phyloP scores from a whole-genome alignment of 345 rosid genomes.

The Eucalyptus grandis region DNA sequence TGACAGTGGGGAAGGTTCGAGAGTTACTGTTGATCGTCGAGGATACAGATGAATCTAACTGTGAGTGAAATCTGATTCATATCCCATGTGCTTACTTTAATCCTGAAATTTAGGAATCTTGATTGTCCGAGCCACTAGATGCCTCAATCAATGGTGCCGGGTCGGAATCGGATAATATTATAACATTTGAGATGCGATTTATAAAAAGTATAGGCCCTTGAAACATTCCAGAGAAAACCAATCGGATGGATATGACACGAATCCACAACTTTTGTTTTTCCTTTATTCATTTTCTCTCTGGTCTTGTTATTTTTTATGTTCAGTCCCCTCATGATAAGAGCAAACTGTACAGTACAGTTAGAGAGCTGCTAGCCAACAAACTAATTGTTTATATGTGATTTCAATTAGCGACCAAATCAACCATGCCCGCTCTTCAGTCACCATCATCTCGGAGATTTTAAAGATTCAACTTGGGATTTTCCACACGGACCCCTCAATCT shows the following conservation, averaged over 20 bases:
- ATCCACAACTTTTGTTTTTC: background rate
- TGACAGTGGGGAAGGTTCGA: background rate
- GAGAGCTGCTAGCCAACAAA: background rate
- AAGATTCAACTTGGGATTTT: constrained; percentile 79
- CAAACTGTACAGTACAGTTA: background rate
- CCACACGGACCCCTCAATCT: constrained; percentile 73
- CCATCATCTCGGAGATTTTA: constrained; percentile 13
- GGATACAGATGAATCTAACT: background rate
- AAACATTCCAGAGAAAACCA: background rate
- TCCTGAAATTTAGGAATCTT: background rate
- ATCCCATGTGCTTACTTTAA: background rate
- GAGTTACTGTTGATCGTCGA: background rate
- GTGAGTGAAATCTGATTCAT: background rate
- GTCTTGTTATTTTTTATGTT: background rate
- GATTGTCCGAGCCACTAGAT: background rate
- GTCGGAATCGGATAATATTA: background rate
- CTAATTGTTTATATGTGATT: background rate
- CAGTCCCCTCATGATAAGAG: background rate
- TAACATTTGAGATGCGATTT: background rate
- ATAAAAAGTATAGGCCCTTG: background rate
- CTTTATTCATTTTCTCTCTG: background rate
- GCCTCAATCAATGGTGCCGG: background rate
- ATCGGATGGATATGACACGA: background rate
- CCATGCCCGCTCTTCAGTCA: background rate
- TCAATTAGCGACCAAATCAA: background rate